These are phyloP conservation scores for Vaccinium corymbosum DNA, from an alignment of 148 eudicot species.

Conservation along the genomic window DNA sequence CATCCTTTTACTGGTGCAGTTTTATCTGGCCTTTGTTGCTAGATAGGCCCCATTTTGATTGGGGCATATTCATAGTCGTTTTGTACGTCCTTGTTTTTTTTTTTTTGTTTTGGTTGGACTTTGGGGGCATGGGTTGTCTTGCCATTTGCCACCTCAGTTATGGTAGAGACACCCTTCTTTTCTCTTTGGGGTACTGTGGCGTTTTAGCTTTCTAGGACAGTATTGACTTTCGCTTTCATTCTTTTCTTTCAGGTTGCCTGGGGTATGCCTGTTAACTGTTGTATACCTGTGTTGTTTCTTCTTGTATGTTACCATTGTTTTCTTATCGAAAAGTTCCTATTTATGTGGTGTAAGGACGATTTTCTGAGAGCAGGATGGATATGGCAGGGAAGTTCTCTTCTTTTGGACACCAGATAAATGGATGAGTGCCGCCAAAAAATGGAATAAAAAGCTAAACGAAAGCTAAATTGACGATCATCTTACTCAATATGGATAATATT, in stretches of 20 bases:
- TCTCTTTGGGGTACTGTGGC: not conserved
- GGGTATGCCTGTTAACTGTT: not conserved
- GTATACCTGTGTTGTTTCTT: not conserved
- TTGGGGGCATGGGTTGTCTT: not conserved
- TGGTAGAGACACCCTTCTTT: not conserved
- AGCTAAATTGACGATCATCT: not conserved
- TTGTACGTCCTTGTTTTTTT: not conserved
- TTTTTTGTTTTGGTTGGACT: not conserved
- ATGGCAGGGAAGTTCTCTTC: not conserved
- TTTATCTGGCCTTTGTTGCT: not conserved
- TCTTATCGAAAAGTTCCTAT: not conserved
- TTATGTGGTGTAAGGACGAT: not conserved
- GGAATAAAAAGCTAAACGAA: not conserved
- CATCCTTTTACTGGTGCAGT: not conserved
- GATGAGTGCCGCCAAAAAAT: not conserved
- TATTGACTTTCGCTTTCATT: not conserved
- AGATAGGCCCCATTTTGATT: not conserved
- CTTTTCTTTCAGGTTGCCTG: not conserved
- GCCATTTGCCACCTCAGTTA: not conserved
- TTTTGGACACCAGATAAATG: slow-evolving; percentile 2
- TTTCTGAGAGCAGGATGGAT: not conserved
- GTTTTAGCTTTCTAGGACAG: not conserved
- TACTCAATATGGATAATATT: not conserved
- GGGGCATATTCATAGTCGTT: not conserved
- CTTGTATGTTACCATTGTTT: not conserved